Percentiles rank a stretch among this genome's conserved stretches.
phyloP scores from a whole-genome alignment of 306 rosid genomes.

The Quercus wislizeni region DNA sequence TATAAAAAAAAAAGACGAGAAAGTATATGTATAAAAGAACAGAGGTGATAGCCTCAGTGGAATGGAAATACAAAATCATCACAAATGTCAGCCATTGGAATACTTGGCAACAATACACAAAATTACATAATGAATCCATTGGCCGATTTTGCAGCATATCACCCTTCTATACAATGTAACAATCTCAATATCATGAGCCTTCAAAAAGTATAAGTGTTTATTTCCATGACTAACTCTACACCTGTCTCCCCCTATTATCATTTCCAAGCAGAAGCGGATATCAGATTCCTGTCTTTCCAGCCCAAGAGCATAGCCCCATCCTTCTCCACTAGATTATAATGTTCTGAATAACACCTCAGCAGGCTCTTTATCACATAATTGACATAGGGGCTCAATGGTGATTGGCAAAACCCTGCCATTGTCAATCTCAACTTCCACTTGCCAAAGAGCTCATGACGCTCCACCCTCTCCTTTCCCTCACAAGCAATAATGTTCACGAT shows the following conservation, averaged over 20 bases:
- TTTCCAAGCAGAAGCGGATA: slow-evolving; percentile 92
- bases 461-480: slow-evolving; percentile 83
- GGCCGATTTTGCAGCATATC: background rate
- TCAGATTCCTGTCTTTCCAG: slow-evolving; percentile 81
- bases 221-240: slow-evolving; percentile 23
- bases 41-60: background rate
- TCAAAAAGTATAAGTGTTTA: background rate
- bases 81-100: background rate
- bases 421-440: slow-evolving; percentile 92
- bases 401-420: slow-evolving; percentile 87
- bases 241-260: slow-evolving; percentile 30
- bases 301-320: slow-evolving; percentile 94
- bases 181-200: background rate
- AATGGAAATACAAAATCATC: background rate
- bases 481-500: slow-evolving; percentile 86
- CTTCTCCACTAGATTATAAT: slow-evolving; percentile 70
- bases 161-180: background rate
- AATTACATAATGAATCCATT: background rate
- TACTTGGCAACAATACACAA: background rate
- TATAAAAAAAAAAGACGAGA: background rate
- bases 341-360: slow-evolving; percentile 72
- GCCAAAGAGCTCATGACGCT: slow-evolving; percentile 89
- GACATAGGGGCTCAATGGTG: slow-evolving; percentile 81
- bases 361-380: slow-evolving; percentile 67
- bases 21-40: background rate